phyloP scores from a whole-genome alignment of 2,329 filamentous ascomycete species.

The Colletotrichum sp. region DNA sequence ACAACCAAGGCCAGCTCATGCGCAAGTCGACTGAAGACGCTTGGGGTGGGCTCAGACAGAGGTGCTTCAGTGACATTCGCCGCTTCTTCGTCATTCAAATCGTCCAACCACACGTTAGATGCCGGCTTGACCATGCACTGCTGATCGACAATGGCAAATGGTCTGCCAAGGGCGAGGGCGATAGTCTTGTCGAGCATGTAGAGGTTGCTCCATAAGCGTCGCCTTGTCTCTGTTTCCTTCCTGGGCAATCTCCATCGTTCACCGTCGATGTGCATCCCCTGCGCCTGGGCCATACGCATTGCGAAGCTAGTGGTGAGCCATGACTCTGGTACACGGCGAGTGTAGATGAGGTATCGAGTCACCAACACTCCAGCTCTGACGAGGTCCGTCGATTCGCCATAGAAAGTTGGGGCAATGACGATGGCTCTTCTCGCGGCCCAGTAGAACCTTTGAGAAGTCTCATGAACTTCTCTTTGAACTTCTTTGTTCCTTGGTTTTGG shows the following conservation, averaged over 20 bases:
- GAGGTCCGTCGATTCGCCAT: slow-evolving; percentile 43
- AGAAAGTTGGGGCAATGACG: slow-evolving; percentile 45
- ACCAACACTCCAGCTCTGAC: slow-evolving; percentile 43
- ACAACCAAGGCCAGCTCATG: slow-evolving; percentile 39
- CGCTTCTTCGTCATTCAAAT: slow-evolving; percentile 35
- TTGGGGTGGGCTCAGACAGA: slow-evolving; percentile 36
- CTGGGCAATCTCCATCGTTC: slow-evolving; percentile 40
- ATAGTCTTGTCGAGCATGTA: slow-evolving; percentile 45
- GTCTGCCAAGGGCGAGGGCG: slow-evolving; percentile 42
- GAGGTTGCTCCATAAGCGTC: slow-evolving; percentile 43
- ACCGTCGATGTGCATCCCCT: slow-evolving; percentile 48
- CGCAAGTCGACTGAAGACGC: slow-evolving; percentile 34
- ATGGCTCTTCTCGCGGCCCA: slow-evolving; percentile 43
- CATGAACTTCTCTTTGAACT: slow-evolving; percentile 38
- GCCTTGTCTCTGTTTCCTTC: slow-evolving; percentile 39
- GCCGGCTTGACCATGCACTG: slow-evolving; percentile 41
- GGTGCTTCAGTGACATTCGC: slow-evolving; percentile 23
- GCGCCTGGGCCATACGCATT: slow-evolving; percentile 46
- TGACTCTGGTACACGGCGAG: slow-evolving; percentile 40
- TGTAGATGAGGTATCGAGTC: slow-evolving; percentile 43
- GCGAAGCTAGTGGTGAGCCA: slow-evolving; percentile 48
- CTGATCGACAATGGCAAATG: slow-evolving; percentile 41
- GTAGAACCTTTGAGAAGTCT: slow-evolving; percentile 44
- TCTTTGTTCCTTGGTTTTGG: slow-evolving; percentile 34
- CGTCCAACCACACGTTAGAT: slow-evolving; percentile 43